phyloP scores from a whole-genome alignment of 164 flowering plant species.

The Kalanchoe fedtschenkoi region DNA sequence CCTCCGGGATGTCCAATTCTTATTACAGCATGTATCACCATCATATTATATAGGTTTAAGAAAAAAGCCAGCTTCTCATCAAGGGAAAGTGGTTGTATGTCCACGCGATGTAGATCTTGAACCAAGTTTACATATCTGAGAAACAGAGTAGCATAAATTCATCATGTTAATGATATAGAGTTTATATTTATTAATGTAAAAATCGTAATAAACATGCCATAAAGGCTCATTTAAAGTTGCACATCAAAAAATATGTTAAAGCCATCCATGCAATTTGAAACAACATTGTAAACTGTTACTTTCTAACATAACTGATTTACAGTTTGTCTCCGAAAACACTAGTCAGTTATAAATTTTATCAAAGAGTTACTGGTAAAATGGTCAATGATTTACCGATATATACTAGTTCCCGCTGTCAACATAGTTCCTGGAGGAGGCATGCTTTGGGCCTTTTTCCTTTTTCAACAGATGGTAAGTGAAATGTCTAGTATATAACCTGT shows the following conservation, averaged over 20 bases:
- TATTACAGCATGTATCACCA: constrained; percentile 85
- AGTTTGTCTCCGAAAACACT: background rate
- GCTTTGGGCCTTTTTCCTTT: background rate
- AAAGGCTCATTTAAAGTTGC: background rate
- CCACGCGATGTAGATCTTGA: constrained; percentile 69
- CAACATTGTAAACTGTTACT: background rate
- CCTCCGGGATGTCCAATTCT: constrained; percentile 69
- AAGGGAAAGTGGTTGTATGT: constrained; percentile 36
- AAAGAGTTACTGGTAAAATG: background rate
- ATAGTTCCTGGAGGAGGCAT: background rate
- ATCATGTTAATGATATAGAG: background rate
- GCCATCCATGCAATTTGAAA: background rate
- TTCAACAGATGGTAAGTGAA: too few species aligned
- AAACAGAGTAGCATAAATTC: background rate
- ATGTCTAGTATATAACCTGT: too few species aligned
- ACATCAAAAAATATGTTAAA: too few species aligned
- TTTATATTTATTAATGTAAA: background rate
- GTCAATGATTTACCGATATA: too few species aligned
- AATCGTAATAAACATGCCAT: background rate
- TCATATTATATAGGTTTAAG: constrained; percentile 77
- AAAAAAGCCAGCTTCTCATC: constrained; percentile 76
- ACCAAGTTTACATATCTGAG: constrained; percentile 65
- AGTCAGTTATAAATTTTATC: too few species aligned
- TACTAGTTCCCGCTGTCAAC: background rate
- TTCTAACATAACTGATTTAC: background rate